Conservation (phyloP, 192 early-diverging fungal species). For the Coemansia sp. region DNA sequence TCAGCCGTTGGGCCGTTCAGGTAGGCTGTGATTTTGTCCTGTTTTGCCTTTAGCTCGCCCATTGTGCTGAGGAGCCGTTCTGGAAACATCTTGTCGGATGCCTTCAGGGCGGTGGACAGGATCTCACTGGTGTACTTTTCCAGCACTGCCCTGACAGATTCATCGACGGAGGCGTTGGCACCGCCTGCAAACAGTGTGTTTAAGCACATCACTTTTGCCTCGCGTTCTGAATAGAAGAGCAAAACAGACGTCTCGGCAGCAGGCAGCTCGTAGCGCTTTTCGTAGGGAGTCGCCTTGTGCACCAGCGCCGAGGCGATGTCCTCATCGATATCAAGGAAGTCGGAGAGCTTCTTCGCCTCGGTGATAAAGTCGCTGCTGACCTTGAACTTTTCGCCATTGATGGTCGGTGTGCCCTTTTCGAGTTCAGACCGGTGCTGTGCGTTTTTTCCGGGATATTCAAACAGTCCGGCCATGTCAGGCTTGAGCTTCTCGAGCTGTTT, state of each 20-base stretch:
- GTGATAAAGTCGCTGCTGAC: conserved; percentile 73
- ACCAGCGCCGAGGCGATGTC: conserved; percentile 70
- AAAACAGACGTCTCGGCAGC: conserved; percentile 68
- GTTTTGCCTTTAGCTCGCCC: conserved; percentile 52
- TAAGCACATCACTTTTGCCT: conserved; percentile 62
- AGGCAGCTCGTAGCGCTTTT: conserved; percentile 61
- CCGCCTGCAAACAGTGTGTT: conserved; percentile 60
- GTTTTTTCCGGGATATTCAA: conserved; percentile 48
- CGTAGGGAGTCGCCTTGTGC: conserved; percentile 56
- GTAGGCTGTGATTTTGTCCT: conserved; percentile 50
- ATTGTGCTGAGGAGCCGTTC: conserved; percentile 59
- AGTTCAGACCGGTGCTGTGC: conserved; percentile 46
- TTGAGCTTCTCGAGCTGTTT: conserved; percentile 42
- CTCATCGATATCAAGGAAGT: conserved; percentile 82
- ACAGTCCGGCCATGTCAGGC: conserved; percentile 42
- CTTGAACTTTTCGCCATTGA: conserved; percentile 62
- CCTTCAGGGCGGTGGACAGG: conserved; percentile 34
- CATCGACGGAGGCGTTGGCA: conserved; percentile 45
- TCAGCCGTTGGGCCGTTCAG: conserved; percentile 58
- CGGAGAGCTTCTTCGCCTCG: conserved; percentile 70
- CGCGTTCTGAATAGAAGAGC: conserved; percentile 69
- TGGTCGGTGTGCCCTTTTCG: conserved; percentile 52
- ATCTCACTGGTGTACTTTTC: conserved; percentile 36
- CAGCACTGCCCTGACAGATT: conserved; percentile 52
- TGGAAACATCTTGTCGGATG: conserved; percentile 50